Evolutionary conservation across 2,329 filamentous ascomycete genomes (phyloP).

Genomic region (Claviceps sp.): DNA sequence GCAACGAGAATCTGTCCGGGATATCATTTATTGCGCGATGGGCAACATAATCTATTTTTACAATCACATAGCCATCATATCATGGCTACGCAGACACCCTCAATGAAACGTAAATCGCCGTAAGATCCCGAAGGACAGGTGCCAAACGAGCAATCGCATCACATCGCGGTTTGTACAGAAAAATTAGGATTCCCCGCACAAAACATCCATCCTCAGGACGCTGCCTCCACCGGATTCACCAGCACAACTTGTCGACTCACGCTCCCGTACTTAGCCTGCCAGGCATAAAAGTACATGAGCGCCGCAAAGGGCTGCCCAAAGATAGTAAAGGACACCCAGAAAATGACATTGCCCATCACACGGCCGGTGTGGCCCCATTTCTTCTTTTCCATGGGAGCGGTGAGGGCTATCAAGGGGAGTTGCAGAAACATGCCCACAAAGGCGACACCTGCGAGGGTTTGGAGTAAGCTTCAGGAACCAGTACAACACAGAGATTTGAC

Average conservation of each 20-base stretch:
- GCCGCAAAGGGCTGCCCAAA: conserved; percentile 90
- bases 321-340: conserved; percentile 93
- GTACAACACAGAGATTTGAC: not conserved
- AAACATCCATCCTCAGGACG: not conserved
- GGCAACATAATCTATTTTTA: too few relatives aligned
- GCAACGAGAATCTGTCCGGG: too few relatives aligned
- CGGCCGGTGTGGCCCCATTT: conserved; percentile 56
- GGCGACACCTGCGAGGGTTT: conserved; percentile 54
- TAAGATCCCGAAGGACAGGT: too few relatives aligned
- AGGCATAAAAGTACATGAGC: conserved; percentile 91
- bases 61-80: too few relatives aligned
- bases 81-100: too few relatives aligned
- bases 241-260: conserved; percentile 38
- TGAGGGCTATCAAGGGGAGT: conserved; percentile 73
- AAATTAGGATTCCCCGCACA: not conserved
- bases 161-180: too few relatives aligned
- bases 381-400: conserved; percentile 66
- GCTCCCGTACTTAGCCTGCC: conserved; percentile 94
- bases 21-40: too few relatives aligned
- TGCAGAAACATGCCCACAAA: conserved; percentile 92
- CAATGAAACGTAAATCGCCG: too few relatives aligned
- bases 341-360: conserved; percentile 80
- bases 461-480: not conserved
- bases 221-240: not conserved
- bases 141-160: too few relatives aligned